Percentiles rank a stretch among this genome's conserved stretches.
Evolutionary conservation across 2,329 filamentous ascomycete species (phyloP).

Genomic region (Cladosporium colombiae): DNA sequence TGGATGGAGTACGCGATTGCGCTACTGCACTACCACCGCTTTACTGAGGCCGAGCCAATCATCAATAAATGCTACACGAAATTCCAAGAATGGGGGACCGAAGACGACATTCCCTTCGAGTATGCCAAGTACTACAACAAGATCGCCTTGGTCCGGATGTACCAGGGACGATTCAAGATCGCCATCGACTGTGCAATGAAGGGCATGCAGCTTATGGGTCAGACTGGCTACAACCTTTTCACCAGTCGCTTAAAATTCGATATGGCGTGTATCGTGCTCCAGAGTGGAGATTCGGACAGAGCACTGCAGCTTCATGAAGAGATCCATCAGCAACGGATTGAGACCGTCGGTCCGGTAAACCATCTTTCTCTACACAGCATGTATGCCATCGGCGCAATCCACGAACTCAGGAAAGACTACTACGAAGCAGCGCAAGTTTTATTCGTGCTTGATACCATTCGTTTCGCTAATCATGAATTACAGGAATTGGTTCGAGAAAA

Average conservation of each 20-base stretch:
- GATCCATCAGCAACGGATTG: background rate
- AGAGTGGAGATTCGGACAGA: background rate
- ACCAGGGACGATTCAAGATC: background rate
- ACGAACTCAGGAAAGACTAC: background rate
- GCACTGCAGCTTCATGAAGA: background rate
- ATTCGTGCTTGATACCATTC: background rate
- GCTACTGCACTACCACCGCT: background rate
- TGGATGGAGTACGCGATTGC: background rate
- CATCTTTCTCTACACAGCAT: background rate
- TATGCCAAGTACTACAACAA: conserved; percentile 3
- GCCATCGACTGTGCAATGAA: background rate
- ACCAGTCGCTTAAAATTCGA: background rate
- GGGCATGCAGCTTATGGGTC: background rate
- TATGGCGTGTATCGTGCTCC: background rate
- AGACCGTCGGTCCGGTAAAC: background rate
- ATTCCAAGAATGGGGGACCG: background rate
- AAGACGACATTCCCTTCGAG: conserved; percentile 6
- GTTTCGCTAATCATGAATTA: background rate
- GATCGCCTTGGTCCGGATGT: background rate
- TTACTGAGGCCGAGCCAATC: background rate
- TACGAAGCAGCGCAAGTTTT: background rate
- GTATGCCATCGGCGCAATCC: background rate
- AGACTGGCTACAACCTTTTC: background rate
- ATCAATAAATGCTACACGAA: background rate
- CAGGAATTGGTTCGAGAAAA: background rate